phyloP scores from a whole-genome alignment of 345 rosid genomes.

The Gossypium bickii region DNA sequence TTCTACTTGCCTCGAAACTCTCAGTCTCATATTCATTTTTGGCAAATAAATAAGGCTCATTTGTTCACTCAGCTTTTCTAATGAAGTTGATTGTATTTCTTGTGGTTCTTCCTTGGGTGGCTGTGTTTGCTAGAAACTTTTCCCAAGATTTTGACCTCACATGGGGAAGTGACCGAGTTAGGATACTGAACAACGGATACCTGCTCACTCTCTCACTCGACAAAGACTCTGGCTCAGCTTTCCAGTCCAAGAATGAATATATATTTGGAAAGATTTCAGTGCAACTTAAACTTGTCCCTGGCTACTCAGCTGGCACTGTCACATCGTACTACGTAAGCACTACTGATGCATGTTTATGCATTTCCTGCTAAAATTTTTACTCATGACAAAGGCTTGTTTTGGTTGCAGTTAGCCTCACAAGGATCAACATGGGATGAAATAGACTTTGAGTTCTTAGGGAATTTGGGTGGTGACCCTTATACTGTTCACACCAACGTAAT shows the following conservation, averaged over 20 bases:
- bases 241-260: slow-evolving; percentile 50
- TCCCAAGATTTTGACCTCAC: slow-evolving; percentile 42
- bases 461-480: background rate
- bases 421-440: background rate
- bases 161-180: slow-evolving; percentile 61
- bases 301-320: slow-evolving; percentile 61
- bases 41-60: background rate
- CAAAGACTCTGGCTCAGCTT: slow-evolving; percentile 54
- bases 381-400: background rate
- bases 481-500: background rate
- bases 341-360: background rate
- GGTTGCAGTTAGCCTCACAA: background rate
- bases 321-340: slow-evolving; percentile 46
- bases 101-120: background rate
- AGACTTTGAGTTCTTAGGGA: background rate
- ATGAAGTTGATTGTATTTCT: background rate
- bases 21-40: too few relatives aligned
- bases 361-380: background rate
- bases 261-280: slow-evolving; percentile 49
- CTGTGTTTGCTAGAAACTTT: slow-evolving; percentile 37
- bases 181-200: slow-evolving; percentile 49
- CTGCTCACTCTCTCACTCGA: slow-evolving; percentile 60
- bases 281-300: slow-evolving; percentile 59
- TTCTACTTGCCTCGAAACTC: background rate
- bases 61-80: background rate